Base-by-base conservation (phyloP, 2,329 filamentous ascomycete genomes). In the Xenoacremonium recifei region DNA sequence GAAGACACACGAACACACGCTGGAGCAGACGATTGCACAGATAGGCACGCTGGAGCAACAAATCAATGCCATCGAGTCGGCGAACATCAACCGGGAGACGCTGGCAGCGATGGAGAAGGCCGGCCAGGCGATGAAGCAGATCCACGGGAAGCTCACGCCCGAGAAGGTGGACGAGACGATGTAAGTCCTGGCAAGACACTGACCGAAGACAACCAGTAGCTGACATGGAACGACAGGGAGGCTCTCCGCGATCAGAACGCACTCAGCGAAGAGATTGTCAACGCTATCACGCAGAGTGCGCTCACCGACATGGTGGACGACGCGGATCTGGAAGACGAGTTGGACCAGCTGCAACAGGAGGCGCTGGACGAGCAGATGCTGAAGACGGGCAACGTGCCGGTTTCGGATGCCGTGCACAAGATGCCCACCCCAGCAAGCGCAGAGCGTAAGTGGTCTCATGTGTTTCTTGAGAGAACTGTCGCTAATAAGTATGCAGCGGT, bases 31-130 rank as follows among this genome's bases (percentile, higher is more conserved):
- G 2, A 79, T 82, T 45, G 82, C 86, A 21, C 92, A 97, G 70
- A 95, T 97, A 61, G 82, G 84, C 58, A 95, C 93, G 17, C 77
- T 99, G 33, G 93, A 99, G 67, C 87, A 91, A 62, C 90, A 99
- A 67, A 95, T 97, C 62, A 93, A 93, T 67, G 85, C 88, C 46
- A 97, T 99, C 73, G 93, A 99, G 70, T 89, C 91, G 35, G 93
- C 93, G 48, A 99, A 97, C 66, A 96, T 99, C 75, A 99, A 99
- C 76, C 85, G 92, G 70, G 91, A 96, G 75, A 99, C 93, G 11
- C 76, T 97, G 51, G 80, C 85, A 54, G 92, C 91, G 6, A 96
- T 99, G 90, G 85, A 95, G 79, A 85, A 85, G 63, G 92, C 93
- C 10, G 84, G 88, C 52, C 73, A 83, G 47, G 93, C 92, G 25